A percentile compares a stretch with the other conserved stretches of the same genome.
These are phyloP conservation scores for Teunomyces stri DNA, from an alignment of 805 yeast species.

Conservation along the genomic window DNA sequence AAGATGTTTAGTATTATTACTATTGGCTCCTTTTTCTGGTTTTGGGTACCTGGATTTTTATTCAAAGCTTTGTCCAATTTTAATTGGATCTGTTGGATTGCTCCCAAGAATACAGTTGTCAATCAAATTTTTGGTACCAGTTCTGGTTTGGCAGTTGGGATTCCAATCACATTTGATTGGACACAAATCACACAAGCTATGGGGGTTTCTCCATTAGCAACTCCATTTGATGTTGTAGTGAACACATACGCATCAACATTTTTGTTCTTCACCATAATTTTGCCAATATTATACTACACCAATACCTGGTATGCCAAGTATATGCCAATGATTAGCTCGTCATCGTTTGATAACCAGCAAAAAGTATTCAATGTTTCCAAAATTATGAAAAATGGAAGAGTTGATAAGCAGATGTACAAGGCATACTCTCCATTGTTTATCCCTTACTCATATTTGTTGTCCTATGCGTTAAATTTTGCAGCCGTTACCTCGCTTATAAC, in stretches of 20 bases:
- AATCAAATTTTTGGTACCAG: conserved; percentile 25
- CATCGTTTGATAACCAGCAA: conserved; percentile 18
- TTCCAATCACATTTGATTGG: conserved; percentile 30
- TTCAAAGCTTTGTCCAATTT: conserved; percentile 24
- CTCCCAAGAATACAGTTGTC: conserved; percentile 22
- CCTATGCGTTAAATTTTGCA: conserved; percentile 21
- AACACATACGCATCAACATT: conserved; percentile 17
- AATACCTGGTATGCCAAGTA: conserved; percentile 22
- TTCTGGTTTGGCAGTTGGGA: conserved; percentile 28
- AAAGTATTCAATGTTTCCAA: conserved; percentile 16
- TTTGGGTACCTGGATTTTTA: conserved; percentile 30
- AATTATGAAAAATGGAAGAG: conserved; percentile 14
- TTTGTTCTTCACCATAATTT: conserved; percentile 14
- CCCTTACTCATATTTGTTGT: conserved; percentile 17
- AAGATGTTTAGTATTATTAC: conserved; percentile 16
- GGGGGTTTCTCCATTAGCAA: conserved; percentile 17
- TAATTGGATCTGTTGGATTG: conserved; percentile 33
- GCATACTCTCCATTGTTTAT: conserved; percentile 19
- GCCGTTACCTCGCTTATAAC: conserved; percentile 18
- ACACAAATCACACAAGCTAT: conserved; percentile 20
- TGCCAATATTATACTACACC: conserved; percentile 17
- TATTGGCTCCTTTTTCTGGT: conserved; percentile 20
- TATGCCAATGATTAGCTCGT: conserved; percentile 19
- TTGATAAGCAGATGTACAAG: conserved; percentile 15
- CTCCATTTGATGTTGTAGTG: conserved; percentile 16